Conservation (phyloP, 257 asterid species). For the Buddleja alternifolia region DNA sequence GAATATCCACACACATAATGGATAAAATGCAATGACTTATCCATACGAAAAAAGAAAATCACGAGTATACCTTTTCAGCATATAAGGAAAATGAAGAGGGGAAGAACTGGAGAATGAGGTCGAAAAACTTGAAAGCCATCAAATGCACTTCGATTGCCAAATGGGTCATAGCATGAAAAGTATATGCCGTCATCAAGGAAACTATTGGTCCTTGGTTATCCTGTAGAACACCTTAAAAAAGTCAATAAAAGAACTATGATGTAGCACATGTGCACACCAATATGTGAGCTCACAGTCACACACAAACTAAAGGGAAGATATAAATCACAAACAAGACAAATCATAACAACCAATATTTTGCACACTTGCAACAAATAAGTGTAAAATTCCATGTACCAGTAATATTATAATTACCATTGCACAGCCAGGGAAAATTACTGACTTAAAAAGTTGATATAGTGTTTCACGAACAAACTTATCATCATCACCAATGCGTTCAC, state of each 20-base stretch:
- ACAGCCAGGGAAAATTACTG: conserved; percentile 77
- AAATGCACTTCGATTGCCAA: conserved; percentile 77
- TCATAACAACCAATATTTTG: conserved; percentile 11
- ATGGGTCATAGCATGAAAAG: conserved; percentile 86
- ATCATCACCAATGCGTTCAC: conserved; percentile 90
- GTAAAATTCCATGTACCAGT: neutral
- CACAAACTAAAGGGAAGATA: conserved; percentile 10
- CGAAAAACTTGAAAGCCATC: conserved; percentile 84
- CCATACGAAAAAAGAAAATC: conserved; percentile 14
- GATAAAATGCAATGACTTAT: conserved; percentile 17
- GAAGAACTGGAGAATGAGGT: conserved; percentile 73
- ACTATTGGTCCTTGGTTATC: conserved; percentile 76
- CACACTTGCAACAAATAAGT: neutral
- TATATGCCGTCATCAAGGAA: conserved; percentile 81
- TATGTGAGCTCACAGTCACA: conserved; percentile 4
- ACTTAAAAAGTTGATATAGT: conserved; percentile 76
- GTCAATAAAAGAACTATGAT: neutral
- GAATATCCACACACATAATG: conserved; percentile 2
- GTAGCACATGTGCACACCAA: neutral
- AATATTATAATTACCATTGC: conserved; percentile 52
- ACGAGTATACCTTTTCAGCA: conserved; percentile 74
- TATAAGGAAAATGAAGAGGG: conserved; percentile 72
- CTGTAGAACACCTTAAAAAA: conserved; percentile 44
- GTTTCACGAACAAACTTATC: conserved; percentile 84
- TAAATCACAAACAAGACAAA: conserved; percentile 11